Evolutionary conservation across 1,284 basidiomycete genomes (phyloP).

Genomic region (Pyrrhoderma noxium): DNA sequence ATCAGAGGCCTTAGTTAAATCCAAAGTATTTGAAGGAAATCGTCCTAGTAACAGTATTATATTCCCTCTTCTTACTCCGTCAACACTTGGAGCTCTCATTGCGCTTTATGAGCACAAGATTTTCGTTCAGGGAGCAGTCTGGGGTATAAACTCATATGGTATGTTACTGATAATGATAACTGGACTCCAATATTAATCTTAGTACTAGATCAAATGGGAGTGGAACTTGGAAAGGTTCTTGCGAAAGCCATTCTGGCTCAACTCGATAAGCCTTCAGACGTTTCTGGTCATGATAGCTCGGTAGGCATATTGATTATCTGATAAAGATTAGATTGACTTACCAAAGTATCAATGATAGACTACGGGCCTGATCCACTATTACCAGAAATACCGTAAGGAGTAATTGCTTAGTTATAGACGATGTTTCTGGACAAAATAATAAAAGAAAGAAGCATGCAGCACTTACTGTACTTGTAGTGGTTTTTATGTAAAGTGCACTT

Average conservation of each 20-base stretch:
- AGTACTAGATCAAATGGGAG: slow-evolving; percentile 79
- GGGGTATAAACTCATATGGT: slow-evolving; percentile 99
- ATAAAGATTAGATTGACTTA: slow-evolving; percentile 2
- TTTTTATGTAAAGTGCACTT: too few species aligned
- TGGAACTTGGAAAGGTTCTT: slow-evolving; percentile 93
- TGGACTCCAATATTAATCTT: background rate
- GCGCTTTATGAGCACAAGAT: slow-evolving; percentile 99
- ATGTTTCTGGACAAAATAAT: too few species aligned
- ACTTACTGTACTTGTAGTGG: too few species aligned
- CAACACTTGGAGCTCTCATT: slow-evolving; percentile 80
- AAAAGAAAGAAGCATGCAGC: too few species aligned
- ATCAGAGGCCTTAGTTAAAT: slow-evolving; percentile 85
- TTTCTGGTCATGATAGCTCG: slow-evolving; percentile 87
- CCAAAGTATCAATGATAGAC: slow-evolving; percentile 46
- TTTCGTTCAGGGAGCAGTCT: slow-evolving; percentile 93
- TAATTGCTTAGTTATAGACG: slow-evolving; percentile 26
- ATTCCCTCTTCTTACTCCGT: slow-evolving; percentile 89
- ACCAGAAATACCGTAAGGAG: slow-evolving; percentile 80
- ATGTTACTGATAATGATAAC: slow-evolving; percentile 20
- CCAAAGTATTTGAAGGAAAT: slow-evolving; percentile 98
- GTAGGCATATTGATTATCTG: slow-evolving; percentile 38
- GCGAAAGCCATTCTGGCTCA: slow-evolving; percentile 93
- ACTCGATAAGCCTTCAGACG: slow-evolving; percentile 75
- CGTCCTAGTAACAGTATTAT: slow-evolving; percentile 95
- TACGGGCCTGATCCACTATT: slow-evolving; percentile 90